phyloP scores from a whole-genome alignment of 257 asterid species.

The Gentiana dahurica region DNA sequence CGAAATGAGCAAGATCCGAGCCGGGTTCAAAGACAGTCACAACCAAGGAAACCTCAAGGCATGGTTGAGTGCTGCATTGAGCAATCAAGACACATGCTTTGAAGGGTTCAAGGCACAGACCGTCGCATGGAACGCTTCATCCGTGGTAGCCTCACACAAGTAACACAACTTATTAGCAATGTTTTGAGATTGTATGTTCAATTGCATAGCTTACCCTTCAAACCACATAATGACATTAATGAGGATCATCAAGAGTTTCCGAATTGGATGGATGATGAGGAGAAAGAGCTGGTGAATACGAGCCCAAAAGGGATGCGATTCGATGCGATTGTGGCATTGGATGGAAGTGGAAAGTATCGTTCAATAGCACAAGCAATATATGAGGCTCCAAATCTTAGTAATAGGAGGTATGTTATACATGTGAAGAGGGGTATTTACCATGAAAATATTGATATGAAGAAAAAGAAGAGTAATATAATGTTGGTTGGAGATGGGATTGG shows the following conservation, averaged over 20 bases:
- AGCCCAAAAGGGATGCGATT: conserved; percentile 44
- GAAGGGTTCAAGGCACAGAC: conserved; percentile 94
- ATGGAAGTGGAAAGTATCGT: conserved; percentile 62
- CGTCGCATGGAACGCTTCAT: conserved; percentile 53
- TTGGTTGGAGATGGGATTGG: conserved; percentile 92
- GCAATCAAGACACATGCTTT: conserved; percentile 95
- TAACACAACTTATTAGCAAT: conserved; percentile 76
- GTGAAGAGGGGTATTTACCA: conserved; percentile 81
- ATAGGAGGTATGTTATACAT: conserved; percentile 65
- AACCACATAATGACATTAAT: conserved; percentile 11
- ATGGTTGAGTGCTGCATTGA: conserved; percentile 89
- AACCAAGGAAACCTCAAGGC: conserved; percentile 73
- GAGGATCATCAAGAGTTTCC: conserved; percentile 30
- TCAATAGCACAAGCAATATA: conserved; percentile 53
- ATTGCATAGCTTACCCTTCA: conserved; percentile 49
- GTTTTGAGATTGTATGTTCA: conserved; percentile 59
- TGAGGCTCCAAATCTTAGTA: conserved; percentile 63
- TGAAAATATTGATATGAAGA: conserved; percentile 87
- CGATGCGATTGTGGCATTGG: conserved; percentile 67
- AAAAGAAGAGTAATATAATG: conserved; percentile 80
- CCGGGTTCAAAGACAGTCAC: conserved; percentile 30
- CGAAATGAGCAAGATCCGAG: conserved; percentile 58
- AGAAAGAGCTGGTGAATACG: conserved; percentile 30
- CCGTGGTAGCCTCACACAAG: conserved; percentile 64
- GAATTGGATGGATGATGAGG: conserved; percentile 74